These are phyloP conservation scores for Candida nemodendra DNA, from an alignment of 805 yeast genomes.

Conservation along the genomic window DNA sequence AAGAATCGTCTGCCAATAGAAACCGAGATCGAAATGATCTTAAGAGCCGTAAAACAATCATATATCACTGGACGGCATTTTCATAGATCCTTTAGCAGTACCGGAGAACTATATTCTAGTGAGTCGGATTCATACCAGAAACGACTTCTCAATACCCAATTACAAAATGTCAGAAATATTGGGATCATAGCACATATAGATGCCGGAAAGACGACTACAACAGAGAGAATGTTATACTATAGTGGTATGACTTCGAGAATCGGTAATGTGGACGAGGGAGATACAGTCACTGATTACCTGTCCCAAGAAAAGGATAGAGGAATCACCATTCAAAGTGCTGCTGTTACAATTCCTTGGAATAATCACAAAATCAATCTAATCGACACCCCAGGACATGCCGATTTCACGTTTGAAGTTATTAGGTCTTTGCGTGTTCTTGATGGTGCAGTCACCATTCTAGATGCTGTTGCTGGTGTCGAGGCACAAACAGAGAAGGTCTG, in stretches of 20 bases:
- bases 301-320: conserved; percentile 92
- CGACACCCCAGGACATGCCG: conserved; percentile 98
- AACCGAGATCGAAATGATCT: too few relatives aligned
- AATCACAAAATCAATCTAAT: conserved; percentile 73
- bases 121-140: conserved; percentile 16
- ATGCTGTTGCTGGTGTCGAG: conserved; percentile 97
- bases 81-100: background rate
- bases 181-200: conserved; percentile 99
- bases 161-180: conserved; percentile 66
- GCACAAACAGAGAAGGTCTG: conserved; percentile 98
- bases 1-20: too few relatives aligned
- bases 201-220: conserved; percentile 98
- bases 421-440: conserved; percentile 87
- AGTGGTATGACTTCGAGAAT: conserved; percentile 76
- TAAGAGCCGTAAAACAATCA: too few relatives aligned
- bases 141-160: conserved; percentile 20
- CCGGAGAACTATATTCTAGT: conserved; percentile 1
- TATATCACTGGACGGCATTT: conserved; percentile 1
- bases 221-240: conserved; percentile 91
- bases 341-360: conserved; percentile 86
- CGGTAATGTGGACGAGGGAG: conserved; percentile 96
- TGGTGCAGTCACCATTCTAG: conserved; percentile 90
- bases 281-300: conserved; percentile 89
- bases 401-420: conserved; percentile 91
- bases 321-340: conserved; percentile 95